phyloP scores from a whole-genome alignment of 75 land plant species.

The Azolla pinnata region DNA sequence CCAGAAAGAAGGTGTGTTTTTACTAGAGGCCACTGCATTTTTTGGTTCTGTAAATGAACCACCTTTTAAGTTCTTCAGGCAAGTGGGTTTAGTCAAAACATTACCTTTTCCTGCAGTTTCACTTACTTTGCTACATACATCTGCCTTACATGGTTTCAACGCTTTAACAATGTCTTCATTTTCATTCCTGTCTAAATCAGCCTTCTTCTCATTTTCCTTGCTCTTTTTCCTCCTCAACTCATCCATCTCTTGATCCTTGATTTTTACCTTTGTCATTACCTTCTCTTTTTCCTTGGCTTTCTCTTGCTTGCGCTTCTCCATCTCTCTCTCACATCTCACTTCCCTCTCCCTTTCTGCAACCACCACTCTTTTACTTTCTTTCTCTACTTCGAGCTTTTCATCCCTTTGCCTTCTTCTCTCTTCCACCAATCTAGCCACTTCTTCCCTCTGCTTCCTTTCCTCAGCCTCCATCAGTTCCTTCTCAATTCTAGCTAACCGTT shows the following conservation, averaged over 20 bases:
- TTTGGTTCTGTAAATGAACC: not conserved
- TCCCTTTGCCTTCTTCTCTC: slow-evolving; percentile 37
- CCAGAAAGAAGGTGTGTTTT: slow-evolving; percentile 17
- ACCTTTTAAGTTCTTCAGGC: no score
- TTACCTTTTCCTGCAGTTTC: not conserved
- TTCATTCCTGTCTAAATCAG: slow-evolving; percentile 6
- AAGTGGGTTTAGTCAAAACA: no score
- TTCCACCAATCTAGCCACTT: slow-evolving; percentile 34
- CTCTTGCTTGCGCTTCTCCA: slow-evolving; percentile 11
- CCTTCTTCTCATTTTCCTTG: slow-evolving; percentile 16
- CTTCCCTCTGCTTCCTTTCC: slow-evolving; percentile 36
- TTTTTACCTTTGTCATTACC: slow-evolving; percentile 6
- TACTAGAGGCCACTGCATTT: no score
- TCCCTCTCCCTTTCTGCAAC: slow-evolving; percentile 18
- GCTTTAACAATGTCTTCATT: not conserved
- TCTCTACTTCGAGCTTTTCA: slow-evolving; percentile 24
- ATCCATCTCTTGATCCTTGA: slow-evolving; percentile 6
- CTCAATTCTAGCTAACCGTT: slow-evolving; percentile 29
- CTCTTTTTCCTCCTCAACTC: slow-evolving; percentile 8
- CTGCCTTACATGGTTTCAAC: not conserved
- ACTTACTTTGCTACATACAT: no score
- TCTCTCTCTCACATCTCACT: slow-evolving; percentile 18
- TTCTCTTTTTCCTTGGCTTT: slow-evolving; percentile 17
- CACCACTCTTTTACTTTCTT: slow-evolving; percentile 16
- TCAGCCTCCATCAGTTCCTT: slow-evolving; percentile 33